These are phyloP conservation scores for Hypoxylon sp. DNA, from an alignment of 2,329 filamentous ascomycete species.

Conservation along the genomic window DNA sequence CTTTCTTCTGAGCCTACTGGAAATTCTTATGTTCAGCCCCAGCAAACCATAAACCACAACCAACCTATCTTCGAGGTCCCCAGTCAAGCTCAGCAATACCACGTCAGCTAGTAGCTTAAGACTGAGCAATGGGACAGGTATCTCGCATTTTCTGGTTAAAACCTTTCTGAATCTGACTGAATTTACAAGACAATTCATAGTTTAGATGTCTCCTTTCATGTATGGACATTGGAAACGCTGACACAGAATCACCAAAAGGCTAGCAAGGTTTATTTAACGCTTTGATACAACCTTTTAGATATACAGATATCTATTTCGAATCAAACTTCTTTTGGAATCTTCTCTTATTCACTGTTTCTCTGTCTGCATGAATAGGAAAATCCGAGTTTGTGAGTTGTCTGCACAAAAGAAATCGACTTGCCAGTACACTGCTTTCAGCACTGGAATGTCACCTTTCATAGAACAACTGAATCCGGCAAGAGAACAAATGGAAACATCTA, in stretches of 20 bases:
- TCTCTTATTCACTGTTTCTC: slow-evolving; percentile 3
- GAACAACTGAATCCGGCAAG: slow-evolving; percentile 35
- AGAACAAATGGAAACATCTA: slow-evolving; percentile 41
- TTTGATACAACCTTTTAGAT: slow-evolving; percentile 4
- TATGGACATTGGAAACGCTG: neutral
- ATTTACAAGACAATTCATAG: neutral
- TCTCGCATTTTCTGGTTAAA: neutral
- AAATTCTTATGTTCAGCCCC: slow-evolving; percentile 37
- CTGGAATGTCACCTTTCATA: slow-evolving; percentile 44
- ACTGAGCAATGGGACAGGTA: neutral
- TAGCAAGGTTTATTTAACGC: neutral
- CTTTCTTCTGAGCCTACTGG: slow-evolving; percentile 43
- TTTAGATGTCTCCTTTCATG: slow-evolving; percentile 12
- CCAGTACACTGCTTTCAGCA: slow-evolving; percentile 32
- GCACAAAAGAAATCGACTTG: slow-evolving; percentile 25
- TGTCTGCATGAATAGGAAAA: slow-evolving; percentile 5
- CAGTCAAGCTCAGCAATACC: slow-evolving; percentile 34
- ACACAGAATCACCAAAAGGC: neutral
- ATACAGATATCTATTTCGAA: neutral
- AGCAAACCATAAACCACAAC: slow-evolving; percentile 32
- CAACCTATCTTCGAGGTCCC: slow-evolving; percentile 46
- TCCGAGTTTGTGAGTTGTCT: slow-evolving; percentile 20
- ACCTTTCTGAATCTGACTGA: neutral
- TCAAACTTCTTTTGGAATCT: slow-evolving; percentile 9
- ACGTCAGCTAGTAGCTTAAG: slow-evolving; percentile 11